Evolutionary conservation across 208 protist genomes (phyloP).

Genomic region (Wallacemonas rigidus): DNA sequence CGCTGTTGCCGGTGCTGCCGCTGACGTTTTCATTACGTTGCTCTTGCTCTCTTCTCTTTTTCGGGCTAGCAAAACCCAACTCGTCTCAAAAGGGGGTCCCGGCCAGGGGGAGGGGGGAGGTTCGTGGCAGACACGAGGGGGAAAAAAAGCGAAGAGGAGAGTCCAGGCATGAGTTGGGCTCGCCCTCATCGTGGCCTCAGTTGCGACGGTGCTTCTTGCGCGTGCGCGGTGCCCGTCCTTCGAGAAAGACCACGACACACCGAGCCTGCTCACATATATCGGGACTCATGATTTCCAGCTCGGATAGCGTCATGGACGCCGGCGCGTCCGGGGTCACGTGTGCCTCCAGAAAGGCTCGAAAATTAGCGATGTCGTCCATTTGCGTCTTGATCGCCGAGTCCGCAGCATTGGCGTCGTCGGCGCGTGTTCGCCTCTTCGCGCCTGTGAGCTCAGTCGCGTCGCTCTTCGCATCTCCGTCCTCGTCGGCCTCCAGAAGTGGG

Average conservation of each 20-base stretch:
- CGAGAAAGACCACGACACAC: constrained; percentile 49
- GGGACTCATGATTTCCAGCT: constrained; percentile 14
- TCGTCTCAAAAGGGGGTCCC: too few relatives aligned
- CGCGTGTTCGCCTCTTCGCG: neutral
- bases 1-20: too few relatives aligned
- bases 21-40: too few relatives aligned
- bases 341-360: constrained; percentile 24
- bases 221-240: constrained; percentile 44
- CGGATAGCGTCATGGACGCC: neutral
- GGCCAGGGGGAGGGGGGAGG: too few relatives aligned
- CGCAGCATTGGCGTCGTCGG: neutral
- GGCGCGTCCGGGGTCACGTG: neutral
- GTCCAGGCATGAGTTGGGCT: neutral
- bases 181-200: constrained; percentile 25
- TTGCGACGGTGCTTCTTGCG: constrained; percentile 79
- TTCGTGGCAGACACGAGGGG: too few relatives aligned
- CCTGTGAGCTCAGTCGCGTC: neutral
- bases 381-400: neutral
- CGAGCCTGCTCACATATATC: constrained; percentile 52
- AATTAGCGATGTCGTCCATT: constrained; percentile 27
- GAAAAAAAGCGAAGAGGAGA: neutral
- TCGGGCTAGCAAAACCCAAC: too few relatives aligned
- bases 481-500: neutral
- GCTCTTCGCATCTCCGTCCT: neutral
- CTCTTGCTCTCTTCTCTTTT: too few relatives aligned